These are phyloP conservation scores for Termitomyces sp. DNA, from an alignment of 768 basidiomycete species.

Conservation along the genomic window DNA sequence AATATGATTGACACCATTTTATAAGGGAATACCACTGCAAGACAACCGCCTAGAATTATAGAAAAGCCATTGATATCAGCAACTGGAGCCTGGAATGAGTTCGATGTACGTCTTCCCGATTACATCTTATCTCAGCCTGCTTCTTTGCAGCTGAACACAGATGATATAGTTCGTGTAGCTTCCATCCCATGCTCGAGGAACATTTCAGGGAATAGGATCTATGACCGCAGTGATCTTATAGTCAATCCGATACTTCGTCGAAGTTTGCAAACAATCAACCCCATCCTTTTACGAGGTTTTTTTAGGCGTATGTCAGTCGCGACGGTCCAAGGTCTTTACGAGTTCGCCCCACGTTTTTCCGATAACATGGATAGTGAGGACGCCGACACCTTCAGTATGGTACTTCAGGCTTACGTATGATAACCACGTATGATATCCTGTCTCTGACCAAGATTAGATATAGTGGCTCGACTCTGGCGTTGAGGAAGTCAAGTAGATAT, in stretches of 20 bases:
- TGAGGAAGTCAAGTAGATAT: neutral
- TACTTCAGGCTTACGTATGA: neutral
- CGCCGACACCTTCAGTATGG: neutral
- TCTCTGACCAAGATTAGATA: neutral
- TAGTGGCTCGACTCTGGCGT: neutral
- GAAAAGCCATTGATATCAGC: neutral
- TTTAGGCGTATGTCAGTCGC: neutral
- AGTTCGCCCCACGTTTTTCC: neutral
- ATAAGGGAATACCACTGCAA: neutral
- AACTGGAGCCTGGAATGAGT: neutral
- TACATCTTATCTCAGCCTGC: neutral
- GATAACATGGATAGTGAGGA: neutral
- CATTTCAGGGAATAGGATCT: neutral
- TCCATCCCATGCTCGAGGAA: neutral
- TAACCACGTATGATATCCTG: neutral
- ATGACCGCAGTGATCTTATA: neutral
- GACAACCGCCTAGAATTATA: neutral
- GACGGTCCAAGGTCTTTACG: neutral
- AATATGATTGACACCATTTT: neutral
- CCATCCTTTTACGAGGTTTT: neutral
- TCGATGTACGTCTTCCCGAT: neutral
- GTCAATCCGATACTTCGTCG: neutral
- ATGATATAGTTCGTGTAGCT: neutral
- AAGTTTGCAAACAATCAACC: neutral
- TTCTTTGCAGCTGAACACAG: neutral